phyloP scores from a whole-genome alignment of 331 rosid species.

The Acacia pycnantha region DNA sequence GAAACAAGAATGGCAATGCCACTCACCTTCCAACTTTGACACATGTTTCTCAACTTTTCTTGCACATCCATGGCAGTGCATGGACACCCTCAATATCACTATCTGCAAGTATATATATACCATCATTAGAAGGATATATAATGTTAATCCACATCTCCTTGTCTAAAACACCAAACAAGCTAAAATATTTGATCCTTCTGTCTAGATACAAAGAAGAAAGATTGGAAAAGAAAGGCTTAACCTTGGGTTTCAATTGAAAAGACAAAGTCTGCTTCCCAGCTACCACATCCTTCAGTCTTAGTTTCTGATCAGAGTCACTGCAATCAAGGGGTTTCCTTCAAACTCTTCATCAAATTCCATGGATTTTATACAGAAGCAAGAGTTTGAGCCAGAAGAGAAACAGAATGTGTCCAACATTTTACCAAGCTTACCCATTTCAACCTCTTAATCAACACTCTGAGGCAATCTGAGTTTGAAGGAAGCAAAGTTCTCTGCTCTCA shows the following conservation, averaged over 20 bases:
- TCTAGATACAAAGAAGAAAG: neutral
- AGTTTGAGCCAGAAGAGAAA: constrained; percentile 52
- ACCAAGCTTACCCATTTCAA: constrained; percentile 71
- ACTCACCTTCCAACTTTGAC: constrained; percentile 80
- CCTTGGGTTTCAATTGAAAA: constrained; percentile 89
- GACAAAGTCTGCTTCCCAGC: constrained; percentile 81
- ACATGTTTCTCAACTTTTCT: constrained; percentile 86
- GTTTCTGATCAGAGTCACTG: constrained; percentile 44
- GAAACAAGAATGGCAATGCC: neutral
- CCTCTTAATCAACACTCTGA: constrained; percentile 26
- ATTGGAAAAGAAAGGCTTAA: constrained; percentile 2
- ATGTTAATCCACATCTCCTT: neutral
- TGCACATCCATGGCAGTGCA: constrained; percentile 96
- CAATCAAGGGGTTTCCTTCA: constrained; percentile 56
- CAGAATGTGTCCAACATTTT: constrained; percentile 57
- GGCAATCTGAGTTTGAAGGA: constrained; percentile 22
- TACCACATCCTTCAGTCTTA: constrained; percentile 76
- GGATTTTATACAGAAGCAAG: constrained; percentile 72
- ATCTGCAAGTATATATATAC: constrained; percentile 41
- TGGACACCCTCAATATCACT: constrained; percentile 81
- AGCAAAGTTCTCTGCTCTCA: constrained; percentile 12
- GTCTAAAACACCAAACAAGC: neutral
- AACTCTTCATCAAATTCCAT: constrained; percentile 53
- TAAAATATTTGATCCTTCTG: neutral
- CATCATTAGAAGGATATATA: constrained; percentile 8